Base-by-base conservation (phyloP, 2,329 filamentous ascomycete genomes). In the Samsoniella hepiali region DNA sequence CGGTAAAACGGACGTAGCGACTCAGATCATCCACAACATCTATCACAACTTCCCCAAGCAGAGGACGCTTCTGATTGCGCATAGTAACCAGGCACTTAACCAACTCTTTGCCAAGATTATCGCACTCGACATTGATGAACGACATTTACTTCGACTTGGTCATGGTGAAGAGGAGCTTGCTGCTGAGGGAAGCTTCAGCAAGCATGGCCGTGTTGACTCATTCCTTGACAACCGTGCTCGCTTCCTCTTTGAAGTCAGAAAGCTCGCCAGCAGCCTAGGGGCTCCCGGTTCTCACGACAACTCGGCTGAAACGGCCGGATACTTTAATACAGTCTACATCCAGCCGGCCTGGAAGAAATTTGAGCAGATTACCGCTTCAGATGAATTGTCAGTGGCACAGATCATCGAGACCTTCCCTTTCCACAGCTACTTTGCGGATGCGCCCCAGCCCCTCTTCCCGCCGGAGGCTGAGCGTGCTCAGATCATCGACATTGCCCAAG, bases 1-100 rank as follows among this genome's bases (percentile, higher is more conserved):
- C 7, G 95, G 96, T 66, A 99, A 99, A 80, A 99, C 95, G n/a
- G 95, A 99, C 76, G 95, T 99, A 60, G 93, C 93, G 55, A 97
- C 94, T 5, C 95, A 99, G 75, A 96, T 98, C 73, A 99, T 99
- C 78, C 97, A 91, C 79, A 97, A 98, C 75, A 90, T 99, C 69
- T 99, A 99, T 73, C 94, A 98, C 80, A 97, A 98, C 77, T 99
- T 97, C 73, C 93, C 95, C 8, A 83, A 89, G 67, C 93, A 99
- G 75, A 90, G 92, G 69, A 99, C 95, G 0, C 80, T 99, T 22
- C 85, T 99, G 47, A 87, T 99, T 67, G 95, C 95, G 5, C 95
- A 99, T 75, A 98, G 94, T 76, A 99, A 99, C 72, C 96, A 99
- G 75, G 96, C 95, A 2, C 81, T 99, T 10, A 99, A 99, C 72